Base-by-base conservation (phyloP, 176 grass and related monocot genomes). In the Typha latifolia region DNA sequence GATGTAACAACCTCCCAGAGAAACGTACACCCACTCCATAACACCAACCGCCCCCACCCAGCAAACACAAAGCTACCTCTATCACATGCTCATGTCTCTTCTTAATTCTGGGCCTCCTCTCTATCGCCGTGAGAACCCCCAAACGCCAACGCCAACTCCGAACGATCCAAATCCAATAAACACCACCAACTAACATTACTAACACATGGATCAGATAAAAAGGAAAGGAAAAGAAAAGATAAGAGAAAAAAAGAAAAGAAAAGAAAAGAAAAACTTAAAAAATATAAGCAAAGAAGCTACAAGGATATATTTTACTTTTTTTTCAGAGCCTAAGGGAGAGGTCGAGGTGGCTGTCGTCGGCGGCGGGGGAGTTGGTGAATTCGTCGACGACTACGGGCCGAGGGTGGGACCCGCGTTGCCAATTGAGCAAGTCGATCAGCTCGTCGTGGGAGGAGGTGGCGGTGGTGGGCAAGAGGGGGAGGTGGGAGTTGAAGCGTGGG, bases 341-440 rank as follows among this genome's bases (percentile, higher is more conserved):
- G 21, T 74, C 71, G 61, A 74, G 71, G n/a, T 12, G 24, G 14
- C 50, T 16, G 12, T 34, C 62, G 62, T 8, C 27, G 62, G 62
- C 23, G 62, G 62, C 49, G 23, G 24, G 21, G 67, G 23, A 27
- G 13, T 32, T 19, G 51, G 27, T 10, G 32, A 3, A 7, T 57
- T 5, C 43, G 61, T 6, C 21, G 47, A 47, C 2, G 61, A 19
- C 19, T 5, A 49, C 56, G 14, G 21, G 71, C 47, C 14, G 47
- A 3, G 71, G 47, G 52, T 62, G 75, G 63, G 74, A 83, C 5
- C 74, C 74, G 18, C 64, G 72, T 32, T 72, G 69, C 81, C 81
- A 83, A 50, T 83, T 83, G 27, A 83, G 75, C 26, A 83, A 61
- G 66, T 83, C 74, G 75, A 83, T 52, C 68, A 77, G 78, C 67